Evolutionary conservation across 768 basidiomycete genomes (phyloP).

Genomic region (Megacollybia marginata): DNA sequence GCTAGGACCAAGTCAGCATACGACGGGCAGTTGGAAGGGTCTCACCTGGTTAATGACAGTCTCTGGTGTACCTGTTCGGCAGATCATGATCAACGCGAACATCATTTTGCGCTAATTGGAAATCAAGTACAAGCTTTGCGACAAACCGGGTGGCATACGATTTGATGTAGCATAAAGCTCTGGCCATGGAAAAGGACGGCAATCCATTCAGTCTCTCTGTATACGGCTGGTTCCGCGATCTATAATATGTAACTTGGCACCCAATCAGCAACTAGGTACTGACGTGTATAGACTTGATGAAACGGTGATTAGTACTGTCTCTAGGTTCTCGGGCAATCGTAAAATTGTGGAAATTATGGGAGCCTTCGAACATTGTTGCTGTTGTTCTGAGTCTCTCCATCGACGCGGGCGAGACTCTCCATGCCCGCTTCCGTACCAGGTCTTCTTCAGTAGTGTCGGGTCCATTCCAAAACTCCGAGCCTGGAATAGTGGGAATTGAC

Average conservation of each 20-base stretch:
- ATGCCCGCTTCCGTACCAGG: slow-evolving; percentile 57
- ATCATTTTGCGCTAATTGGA: slow-evolving; percentile 90
- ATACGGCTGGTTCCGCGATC: slow-evolving; percentile 82
- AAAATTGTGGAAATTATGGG: slow-evolving; percentile 98
- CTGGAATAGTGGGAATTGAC: slow-evolving; percentile 15
- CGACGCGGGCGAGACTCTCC: slow-evolving; percentile 52
- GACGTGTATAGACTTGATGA: slow-evolving; percentile 85
- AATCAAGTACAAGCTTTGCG: background rate
- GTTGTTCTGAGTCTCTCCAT: slow-evolving; percentile 49
- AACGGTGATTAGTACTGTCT: slow-evolving; percentile 77
- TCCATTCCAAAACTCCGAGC: slow-evolving; percentile 59
- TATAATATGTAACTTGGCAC: slow-evolving; percentile 16
- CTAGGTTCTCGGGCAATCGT: slow-evolving; percentile 82
- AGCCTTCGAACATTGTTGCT: slow-evolving; percentile 68
- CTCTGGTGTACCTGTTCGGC: slow-evolving; percentile 69
- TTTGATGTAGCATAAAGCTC: slow-evolving; percentile 99
- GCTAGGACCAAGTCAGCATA: slow-evolving; percentile 27
- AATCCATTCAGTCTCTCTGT: slow-evolving; percentile 92
- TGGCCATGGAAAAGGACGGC: slow-evolving; percentile 92
- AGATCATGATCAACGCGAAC: slow-evolving; percentile 70
- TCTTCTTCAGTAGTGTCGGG: slow-evolving; percentile 43
- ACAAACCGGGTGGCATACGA: slow-evolving; percentile 18
- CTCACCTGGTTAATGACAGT: slow-evolving; percentile 67
- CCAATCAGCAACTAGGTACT: background rate
- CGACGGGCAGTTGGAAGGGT: too few relatives aligned